These are phyloP conservation scores for Aspergillus persii DNA, from an alignment of 2,329 filamentous ascomycete genomes.

Conservation along the genomic window DNA sequence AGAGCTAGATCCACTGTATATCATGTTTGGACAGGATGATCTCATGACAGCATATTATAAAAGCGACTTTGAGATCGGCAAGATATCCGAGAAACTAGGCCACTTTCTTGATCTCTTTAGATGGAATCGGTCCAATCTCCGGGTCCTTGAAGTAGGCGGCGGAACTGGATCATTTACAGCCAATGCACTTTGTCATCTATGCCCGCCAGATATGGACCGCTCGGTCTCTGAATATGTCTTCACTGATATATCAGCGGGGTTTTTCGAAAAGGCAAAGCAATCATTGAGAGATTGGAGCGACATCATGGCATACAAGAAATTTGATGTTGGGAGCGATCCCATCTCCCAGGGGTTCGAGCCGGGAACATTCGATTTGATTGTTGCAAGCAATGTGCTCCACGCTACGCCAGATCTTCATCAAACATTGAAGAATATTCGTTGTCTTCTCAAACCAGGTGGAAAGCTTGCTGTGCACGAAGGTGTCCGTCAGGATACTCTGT, in stretches of 20 bases:
- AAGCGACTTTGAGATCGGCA: constrained; percentile 17
- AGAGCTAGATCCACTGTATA: constrained; percentile 30
- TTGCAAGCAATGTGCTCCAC: constrained; percentile 32
- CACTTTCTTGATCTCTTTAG: neutral
- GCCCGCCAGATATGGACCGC: neutral
- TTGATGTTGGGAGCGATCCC: constrained; percentile 26
- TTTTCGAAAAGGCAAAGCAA: constrained; percentile 30
- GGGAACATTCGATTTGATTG: constrained; percentile 26
- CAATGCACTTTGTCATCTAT: constrained; percentile 8
- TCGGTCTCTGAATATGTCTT: constrained; percentile 11
- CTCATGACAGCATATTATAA: constrained; percentile 31
- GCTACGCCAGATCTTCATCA: constrained; percentile 22
- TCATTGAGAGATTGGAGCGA: constrained; percentile 23
- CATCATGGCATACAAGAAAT: constrained; percentile 24
- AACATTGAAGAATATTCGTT: constrained; percentile 21
- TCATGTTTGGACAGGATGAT: constrained; percentile 35
- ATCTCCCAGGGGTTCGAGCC: constrained; percentile 23
- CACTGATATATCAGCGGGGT: constrained; percentile 25
- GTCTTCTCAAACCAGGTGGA: constrained; percentile 39
- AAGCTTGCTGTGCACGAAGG: constrained; percentile 44
- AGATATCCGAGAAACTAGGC: neutral
- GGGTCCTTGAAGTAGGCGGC: constrained; percentile 27
- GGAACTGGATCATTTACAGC: constrained; percentile 31
- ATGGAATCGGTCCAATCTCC: neutral
- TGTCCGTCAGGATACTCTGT: constrained; percentile 1